These are phyloP conservation scores for Beauveria asiatica DNA, from an alignment of 2,329 filamentous ascomycete genomes.

Conservation along the genomic window DNA sequence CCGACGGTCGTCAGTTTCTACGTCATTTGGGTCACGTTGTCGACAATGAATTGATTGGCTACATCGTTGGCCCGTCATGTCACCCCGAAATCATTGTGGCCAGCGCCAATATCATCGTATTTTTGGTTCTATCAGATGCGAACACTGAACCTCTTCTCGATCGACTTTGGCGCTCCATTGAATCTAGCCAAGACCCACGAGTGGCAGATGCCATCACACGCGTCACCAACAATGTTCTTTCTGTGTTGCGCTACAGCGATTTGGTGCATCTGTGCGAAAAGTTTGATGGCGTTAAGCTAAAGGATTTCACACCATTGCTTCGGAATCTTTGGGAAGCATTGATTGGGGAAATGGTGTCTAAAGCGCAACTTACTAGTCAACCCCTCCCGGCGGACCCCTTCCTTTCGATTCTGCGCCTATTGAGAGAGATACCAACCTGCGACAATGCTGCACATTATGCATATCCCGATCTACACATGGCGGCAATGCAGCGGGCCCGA, in stretches of 20 bases:
- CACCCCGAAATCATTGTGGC: constrained; percentile 83
- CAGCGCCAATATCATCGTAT: constrained; percentile 77
- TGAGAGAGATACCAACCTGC: constrained; percentile 60
- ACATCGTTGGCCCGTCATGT: constrained; percentile 82
- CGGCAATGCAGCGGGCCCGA: constrained; percentile 53
- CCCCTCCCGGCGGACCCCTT: constrained; percentile 35
- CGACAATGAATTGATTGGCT: constrained; percentile 69
- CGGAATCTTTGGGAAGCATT: constrained; percentile 52
- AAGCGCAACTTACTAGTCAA: constrained; percentile 29
- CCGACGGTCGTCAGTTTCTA: constrained; percentile 43
- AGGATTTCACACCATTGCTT: constrained; percentile 51
- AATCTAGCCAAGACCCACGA: constrained; percentile 71
- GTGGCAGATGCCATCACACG: constrained; percentile 71
- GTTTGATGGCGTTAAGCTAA: constrained; percentile 33
- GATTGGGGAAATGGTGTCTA: constrained; percentile 39
- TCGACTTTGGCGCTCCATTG: constrained; percentile 75
- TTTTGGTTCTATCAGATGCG: constrained; percentile 69
- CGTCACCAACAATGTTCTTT: constrained; percentile 46
- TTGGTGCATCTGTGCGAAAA: constrained; percentile 65
- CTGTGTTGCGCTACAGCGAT: constrained; percentile 38
- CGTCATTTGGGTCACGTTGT: constrained; percentile 50
- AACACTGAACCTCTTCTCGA: constrained; percentile 68
- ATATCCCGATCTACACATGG: constrained; percentile 53
- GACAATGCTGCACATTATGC: constrained; percentile 45
- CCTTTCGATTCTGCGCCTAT: constrained; percentile 52